phyloP scores from a whole-genome alignment of 768 basidiomycete genomes.

The Russula lepida region DNA sequence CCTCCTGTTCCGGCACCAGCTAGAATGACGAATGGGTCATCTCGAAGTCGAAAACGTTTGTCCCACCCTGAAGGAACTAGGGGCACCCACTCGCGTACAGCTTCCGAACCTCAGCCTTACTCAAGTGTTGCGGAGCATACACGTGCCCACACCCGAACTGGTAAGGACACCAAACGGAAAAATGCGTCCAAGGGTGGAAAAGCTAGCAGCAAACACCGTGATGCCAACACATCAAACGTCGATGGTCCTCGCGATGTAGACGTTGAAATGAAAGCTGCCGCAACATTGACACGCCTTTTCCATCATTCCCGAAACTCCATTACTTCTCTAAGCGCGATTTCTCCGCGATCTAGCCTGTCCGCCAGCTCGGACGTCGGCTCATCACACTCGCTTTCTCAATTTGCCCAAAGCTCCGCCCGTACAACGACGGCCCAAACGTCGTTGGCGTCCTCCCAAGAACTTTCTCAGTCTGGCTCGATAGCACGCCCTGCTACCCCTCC shows the following conservation, averaged over 20 bases:
- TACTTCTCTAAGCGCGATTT: slow-evolving; percentile 42
- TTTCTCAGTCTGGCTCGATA: slow-evolving; percentile 29
- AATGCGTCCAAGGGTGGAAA: slow-evolving; percentile 1
- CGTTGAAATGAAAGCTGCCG: slow-evolving; percentile 77
- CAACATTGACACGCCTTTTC: slow-evolving; percentile 65
- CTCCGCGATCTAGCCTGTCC: slow-evolving; percentile 62
- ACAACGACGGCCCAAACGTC: slow-evolving; percentile 36
- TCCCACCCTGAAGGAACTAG: slow-evolving; percentile 15
- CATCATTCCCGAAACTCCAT: slow-evolving; percentile 58
- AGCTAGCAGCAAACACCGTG: neutral
- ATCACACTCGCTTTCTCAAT: slow-evolving; percentile 52
- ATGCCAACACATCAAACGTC: slow-evolving; percentile 5
- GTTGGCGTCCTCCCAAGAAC: slow-evolving; percentile 33
- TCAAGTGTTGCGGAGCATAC: slow-evolving; percentile 20
- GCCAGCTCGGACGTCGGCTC: slow-evolving; percentile 63
- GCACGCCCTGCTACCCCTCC: slow-evolving; percentile 33
- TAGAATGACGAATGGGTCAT: slow-evolving; percentile 24
- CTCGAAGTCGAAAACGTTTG: slow-evolving; percentile 22
- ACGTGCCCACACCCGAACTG: slow-evolving; percentile 16
- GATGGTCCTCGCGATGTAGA: slow-evolving; percentile 42
- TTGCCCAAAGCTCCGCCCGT: slow-evolving; percentile 58
- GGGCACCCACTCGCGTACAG: slow-evolving; percentile 6
- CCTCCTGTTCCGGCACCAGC: slow-evolving; percentile 53
- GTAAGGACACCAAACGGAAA: slow-evolving; percentile 14
- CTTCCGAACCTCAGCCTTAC: slow-evolving; percentile 8